Base-by-base conservation (phyloP, 2,329 filamentous ascomycete genomes). In the Claviceps pusilla region DNA sequence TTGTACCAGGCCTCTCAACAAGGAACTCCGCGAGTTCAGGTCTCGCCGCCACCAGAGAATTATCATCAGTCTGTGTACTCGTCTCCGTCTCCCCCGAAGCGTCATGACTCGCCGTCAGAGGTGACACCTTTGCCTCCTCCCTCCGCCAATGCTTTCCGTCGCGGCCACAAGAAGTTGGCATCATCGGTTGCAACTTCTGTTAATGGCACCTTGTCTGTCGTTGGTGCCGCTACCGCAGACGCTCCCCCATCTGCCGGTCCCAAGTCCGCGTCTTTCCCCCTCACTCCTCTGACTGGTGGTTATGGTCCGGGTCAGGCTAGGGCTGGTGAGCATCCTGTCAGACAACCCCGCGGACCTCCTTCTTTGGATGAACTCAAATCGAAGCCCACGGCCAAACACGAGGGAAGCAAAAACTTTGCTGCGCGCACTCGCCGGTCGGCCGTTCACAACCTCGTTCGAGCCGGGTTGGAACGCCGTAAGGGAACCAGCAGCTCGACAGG, bases 371-470 rank as follows among this genome's bases (percentile, higher is more conserved):
- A 98, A 72, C 82, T 98, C 57, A 81, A 85, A 64, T 79, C 84
- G 24, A 93, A 90, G 71, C 93, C 93, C 1, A 97, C 91, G 9
- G 84, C 88, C 60, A 95, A 89, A 73, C 82, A 91, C 59, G 91
- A 97, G 68, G 93, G 91, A 29, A 96, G 91, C 82, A 84, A 96
- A 80, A 98, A 98, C 74, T 98, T 98, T 71, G 86, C 87, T 11
- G 83, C 89, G 54, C 89, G 93, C 57, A 90, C 94, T 64, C 89
- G 93, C 57, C 89, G 91, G 59, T 89, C 87, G 62, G 93, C 93
- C 31, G 83, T 98, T 48, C 84, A 90, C 73, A 96, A 89, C 66
- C 79, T 98, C 51, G 87, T 96, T 57, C 87, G 87, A 59, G 91
- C 91, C 53, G 90, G 91, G 16, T 79, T 93, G 58, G 88, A 89